Evolutionary conservation across 371 early-diverging fungal species (phyloP).

Genomic region (Dinochytrium kinnereticum): DNA sequence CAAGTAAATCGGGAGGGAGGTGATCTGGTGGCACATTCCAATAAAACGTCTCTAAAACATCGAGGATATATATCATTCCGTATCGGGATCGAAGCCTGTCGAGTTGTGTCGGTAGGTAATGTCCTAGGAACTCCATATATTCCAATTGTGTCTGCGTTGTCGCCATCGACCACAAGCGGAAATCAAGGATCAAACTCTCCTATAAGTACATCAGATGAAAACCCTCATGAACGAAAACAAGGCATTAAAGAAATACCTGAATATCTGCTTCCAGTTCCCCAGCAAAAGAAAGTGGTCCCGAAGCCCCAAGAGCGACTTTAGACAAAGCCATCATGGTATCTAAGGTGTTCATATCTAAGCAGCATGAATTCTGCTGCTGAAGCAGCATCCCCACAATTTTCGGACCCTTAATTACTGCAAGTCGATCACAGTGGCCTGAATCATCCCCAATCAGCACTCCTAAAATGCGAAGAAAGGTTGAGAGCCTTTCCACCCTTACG

Average conservation of each 20-base stretch:
- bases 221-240: slow-evolving; percentile 15
- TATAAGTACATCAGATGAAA: slow-evolving; percentile 29
- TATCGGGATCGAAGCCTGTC: slow-evolving; percentile 45
- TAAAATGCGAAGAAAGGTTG: slow-evolving; percentile 49
- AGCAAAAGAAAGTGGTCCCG: slow-evolving; percentile 6
- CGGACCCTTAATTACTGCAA: slow-evolving; percentile 47
- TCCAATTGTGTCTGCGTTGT: slow-evolving; percentile 47
- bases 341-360: slow-evolving; percentile 44
- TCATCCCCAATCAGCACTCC: slow-evolving; percentile 47
- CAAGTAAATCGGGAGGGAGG: slow-evolving; percentile 41
- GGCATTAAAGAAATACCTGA: not conserved
- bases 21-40: slow-evolving; percentile 46
- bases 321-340: slow-evolving; percentile 40
- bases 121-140: slow-evolving; percentile 48
- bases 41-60: slow-evolving; percentile 50
- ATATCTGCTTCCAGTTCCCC: slow-evolving; percentile 15
- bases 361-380: slow-evolving; percentile 48
- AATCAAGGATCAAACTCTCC: slow-evolving; percentile 50
- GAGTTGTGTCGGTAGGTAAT: slow-evolving; percentile 34
- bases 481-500: slow-evolving; percentile 27
- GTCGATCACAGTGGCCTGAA: slow-evolving; percentile 42
- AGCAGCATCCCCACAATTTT: slow-evolving; percentile 48
- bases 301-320: slow-evolving; percentile 21
- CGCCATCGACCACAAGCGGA: slow-evolving; percentile 53
- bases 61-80: slow-evolving; percentile 51